Percentiles rank a stretch among this genome's conserved stretches.
Conservation (phyloP, 805 yeast genomes). For the Barnettozyma salicaria region DNA sequence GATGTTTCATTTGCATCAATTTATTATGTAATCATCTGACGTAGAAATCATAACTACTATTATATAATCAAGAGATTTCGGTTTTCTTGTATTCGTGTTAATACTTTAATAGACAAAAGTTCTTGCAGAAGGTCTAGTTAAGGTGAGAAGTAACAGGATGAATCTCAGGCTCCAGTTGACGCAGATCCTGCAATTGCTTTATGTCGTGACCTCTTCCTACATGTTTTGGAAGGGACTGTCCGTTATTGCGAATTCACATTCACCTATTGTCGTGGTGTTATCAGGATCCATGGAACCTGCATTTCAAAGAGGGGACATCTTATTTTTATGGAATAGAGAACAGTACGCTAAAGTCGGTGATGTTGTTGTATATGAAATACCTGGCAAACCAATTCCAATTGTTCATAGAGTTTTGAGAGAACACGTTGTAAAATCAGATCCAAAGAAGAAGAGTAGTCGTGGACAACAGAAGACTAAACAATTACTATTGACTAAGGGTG, state of each 20-base stretch:
- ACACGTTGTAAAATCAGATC: conserved; percentile 64
- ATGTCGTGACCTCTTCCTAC: conserved; percentile 82
- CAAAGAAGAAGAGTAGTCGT: conserved; percentile 90
- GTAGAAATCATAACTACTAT: too few relatives aligned
- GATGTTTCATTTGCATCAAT: too few relatives aligned
- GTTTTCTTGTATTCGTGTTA: too few relatives aligned
- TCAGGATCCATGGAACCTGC: conserved; percentile 99
- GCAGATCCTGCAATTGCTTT: conserved; percentile 67
- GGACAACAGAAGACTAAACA: conserved; percentile 48
- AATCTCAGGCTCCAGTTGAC: conserved; percentile 53
- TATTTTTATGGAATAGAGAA: conserved; percentile 86
- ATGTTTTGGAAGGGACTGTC: conserved; percentile 87
- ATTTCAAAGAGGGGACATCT: conserved; percentile 93
- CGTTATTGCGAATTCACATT: conserved; percentile 70
- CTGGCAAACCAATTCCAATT: conserved; percentile 81
- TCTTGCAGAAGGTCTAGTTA: background rate
- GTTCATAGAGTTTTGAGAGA: conserved; percentile 92
- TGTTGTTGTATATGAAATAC: conserved; percentile 84
- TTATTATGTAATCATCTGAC: too few relatives aligned
- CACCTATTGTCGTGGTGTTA: conserved; percentile 93
- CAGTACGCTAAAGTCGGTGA: conserved; percentile 72
- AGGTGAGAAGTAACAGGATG: conserved; percentile 31
- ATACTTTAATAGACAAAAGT: background rate
- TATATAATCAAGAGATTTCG: too few relatives aligned
- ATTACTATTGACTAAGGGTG: conserved; percentile 87